Evolutionary conservation across 2,329 filamentous ascomycete genomes (phyloP), one percentile per base, ranked within the genome.

Genomic region (Thelonectria blattea): DNA sequence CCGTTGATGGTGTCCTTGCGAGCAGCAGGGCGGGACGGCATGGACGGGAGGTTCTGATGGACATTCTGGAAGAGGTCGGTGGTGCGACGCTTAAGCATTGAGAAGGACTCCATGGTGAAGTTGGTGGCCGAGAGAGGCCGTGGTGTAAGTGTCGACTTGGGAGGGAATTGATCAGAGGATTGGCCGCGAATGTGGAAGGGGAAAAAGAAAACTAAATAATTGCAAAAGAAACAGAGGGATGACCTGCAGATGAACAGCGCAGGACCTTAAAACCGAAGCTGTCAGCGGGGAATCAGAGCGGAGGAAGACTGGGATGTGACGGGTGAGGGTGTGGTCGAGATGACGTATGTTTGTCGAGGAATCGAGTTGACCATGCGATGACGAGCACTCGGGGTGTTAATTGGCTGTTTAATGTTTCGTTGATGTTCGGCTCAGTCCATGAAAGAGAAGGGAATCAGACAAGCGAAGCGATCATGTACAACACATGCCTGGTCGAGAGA

Each of bases 41-140:
- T 71, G 30, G 73, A 60, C 47, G 79, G 77, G 47, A 82, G 70
- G 62, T 78, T 81, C 57, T 82, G 77, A 27, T 83, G 81, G 24
- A 83, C 73, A 56, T 80, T 82, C 63, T 80, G 76, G 52, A 86
- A 65, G 53, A 86, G 74, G 71, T 84, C 82, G 64, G 81, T 82
- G 30, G 83, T 82, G 63, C 83, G 84, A 71, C 83, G 84, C 74
- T 81, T 83, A 61, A 87, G 77, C 65, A 79, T 73, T 45, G 76
- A 75, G 69, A 86, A 83, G 50, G 81, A 80, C 64, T 86, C 83
- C 83, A 70, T 70, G 55, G 46, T 54, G 60, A 70, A 65, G 61
- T 45, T 45, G 46, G 32, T 50, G 47, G 34, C 52, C 60, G 52
- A 39, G 37, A 43, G 22, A 45, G 57, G 51, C 47, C 56, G 49